Conservation (phyloP, 2,329 filamentous ascomycete genomes). For the Trichoderma cornu-damae region DNA sequence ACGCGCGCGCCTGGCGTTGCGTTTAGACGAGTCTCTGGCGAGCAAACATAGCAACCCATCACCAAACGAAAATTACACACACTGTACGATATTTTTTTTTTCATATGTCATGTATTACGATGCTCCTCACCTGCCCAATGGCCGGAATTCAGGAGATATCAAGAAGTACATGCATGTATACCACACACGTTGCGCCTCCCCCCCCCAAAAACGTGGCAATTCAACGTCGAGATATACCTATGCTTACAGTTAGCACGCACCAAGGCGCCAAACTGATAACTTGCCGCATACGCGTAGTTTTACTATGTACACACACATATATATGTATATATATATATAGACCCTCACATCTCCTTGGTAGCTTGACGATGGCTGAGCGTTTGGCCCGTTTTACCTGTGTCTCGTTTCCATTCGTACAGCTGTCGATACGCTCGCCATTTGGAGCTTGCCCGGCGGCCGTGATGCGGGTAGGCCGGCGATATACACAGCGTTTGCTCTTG, state of each 20-base stretch:
- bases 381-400: background rate
- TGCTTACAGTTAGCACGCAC: background rate
- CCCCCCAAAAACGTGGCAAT: background rate
- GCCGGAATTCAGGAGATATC: background rate
- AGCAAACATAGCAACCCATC: background rate
- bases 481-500: too few species aligned
- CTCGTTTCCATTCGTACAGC: background rate
- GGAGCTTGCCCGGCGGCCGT: background rate
- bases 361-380: background rate
- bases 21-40: background rate
- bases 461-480: too few species aligned
- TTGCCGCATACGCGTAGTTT: background rate
- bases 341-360: background rate
- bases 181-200: background rate
- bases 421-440: background rate
- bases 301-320: background rate
- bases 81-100: background rate
- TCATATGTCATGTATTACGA: background rate
- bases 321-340: background rate
- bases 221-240: background rate
- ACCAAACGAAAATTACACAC: background rate
- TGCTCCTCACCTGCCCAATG: background rate
- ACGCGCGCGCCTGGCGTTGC: background rate
- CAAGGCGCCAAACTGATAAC: background rate
- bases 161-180: background rate